A percentile compares a stretch with the other conserved stretches of the same genome.
These are phyloP conservation scores for Hura crepitans DNA, from an alignment of 441 rosid genomes.

Conservation along the genomic window DNA sequence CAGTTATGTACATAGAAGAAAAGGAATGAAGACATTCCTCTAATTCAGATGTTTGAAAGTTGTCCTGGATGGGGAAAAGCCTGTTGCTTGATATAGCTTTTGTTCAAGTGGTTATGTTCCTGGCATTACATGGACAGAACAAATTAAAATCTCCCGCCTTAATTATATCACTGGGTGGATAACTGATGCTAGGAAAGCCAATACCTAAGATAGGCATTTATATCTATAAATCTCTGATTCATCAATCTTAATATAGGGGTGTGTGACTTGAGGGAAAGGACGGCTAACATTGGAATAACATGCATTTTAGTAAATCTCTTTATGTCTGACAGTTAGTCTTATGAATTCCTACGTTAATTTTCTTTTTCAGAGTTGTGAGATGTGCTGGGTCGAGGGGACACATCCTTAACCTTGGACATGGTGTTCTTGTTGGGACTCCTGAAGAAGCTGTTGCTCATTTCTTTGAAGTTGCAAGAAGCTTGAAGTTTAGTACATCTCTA, in stretches of 20 bases:
- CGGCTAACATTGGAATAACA: conserved; percentile 2
- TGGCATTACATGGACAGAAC: neutral
- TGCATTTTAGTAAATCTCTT: conserved; percentile 10
- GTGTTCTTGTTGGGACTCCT: conserved; percentile 93
- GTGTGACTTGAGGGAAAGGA: neutral
- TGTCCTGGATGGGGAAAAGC: no score
- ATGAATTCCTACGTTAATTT: conserved; percentile 6
- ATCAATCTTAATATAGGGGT: conserved; percentile 11
- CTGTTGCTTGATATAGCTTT: conserved; percentile 10
- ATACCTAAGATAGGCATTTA: conserved; percentile 7
- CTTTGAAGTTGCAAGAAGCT: conserved; percentile 70
- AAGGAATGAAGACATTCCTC: no score
- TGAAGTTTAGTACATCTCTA: conserved; percentile 39
- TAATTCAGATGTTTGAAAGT: no score
- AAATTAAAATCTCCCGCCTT: neutral
- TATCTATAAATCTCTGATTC: neutral
- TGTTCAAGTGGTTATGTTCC: neutral
- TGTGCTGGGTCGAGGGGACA: conserved; percentile 82
- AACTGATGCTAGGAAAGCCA: neutral
- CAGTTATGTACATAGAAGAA: no score
- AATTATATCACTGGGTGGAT: neutral
- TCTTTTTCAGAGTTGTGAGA: conserved; percentile 63
- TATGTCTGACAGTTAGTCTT: conserved; percentile 1
- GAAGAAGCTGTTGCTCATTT: conserved; percentile 94
- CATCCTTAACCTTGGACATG: conserved; percentile 88